Base-by-base conservation (phyloP, 495 filamentous ascomycete species). In the Endocarpon pusillum region DNA sequence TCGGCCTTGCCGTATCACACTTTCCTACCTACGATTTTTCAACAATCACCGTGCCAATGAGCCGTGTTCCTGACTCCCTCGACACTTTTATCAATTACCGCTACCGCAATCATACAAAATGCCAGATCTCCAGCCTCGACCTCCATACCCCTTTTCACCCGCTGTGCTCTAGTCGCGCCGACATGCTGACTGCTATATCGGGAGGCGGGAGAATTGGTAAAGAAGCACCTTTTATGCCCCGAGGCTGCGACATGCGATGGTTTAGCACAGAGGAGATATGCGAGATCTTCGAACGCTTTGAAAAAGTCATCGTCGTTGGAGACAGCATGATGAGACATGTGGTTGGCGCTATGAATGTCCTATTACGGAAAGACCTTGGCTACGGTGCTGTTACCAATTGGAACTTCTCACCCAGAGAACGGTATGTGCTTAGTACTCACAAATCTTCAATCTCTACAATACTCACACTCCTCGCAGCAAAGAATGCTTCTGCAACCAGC, bases 281-380 rank as follows among this genome's bases (percentile, higher is more conserved):
- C 33, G 54, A 62, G 28, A 63, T 66, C 22, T 34, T 67, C 12
- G 47, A 48, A 12, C 46, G 62, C 5, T 68, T 63, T 28, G 55
- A 62, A 16, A 64, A 64, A 33, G 56, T 68, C 26, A 47, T 66
- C 22, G 44, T 68, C 12, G 40, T 62, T 14, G 64, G 64, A 18
- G 64, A 68, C 41, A 66, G 61, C 25, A 68, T 68, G 64, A 48
- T 68, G 39, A 53, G 64, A 31, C 64, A 68, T 43, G 52, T 67
- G 10, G 59, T 67, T 29, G 64, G 64, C 9, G 62, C 60, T 22
- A 43, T 68, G 33, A 68, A 68, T 37, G 57, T 68, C 17, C 36
- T 67, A 21, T 39, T 68, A 21, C 48, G 64, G 16, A 57, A 61
- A 41, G 57, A 68, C 42, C 33, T 68, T 32, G 64, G 64, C 19